phyloP scores from a whole-genome alignment of 305 asterid genomes.

The Fraxinus paxiana region DNA sequence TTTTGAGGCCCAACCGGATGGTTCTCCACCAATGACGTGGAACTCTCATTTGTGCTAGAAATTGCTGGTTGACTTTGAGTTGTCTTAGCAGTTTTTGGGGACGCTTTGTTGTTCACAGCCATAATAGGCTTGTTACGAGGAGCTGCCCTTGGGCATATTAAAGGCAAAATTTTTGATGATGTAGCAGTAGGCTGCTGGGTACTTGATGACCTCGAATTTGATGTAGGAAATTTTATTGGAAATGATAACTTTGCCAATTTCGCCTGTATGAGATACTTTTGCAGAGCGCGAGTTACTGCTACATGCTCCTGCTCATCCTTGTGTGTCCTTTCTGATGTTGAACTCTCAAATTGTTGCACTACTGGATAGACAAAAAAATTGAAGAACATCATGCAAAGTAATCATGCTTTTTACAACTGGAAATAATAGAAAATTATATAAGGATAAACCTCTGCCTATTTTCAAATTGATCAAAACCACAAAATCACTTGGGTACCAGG shows the following conservation, averaged over 20 bases:
- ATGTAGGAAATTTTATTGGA: conserved; percentile 30
- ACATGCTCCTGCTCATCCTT: conserved; percentile 40
- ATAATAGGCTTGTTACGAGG: conserved; percentile 31
- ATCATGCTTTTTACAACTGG: neutral
- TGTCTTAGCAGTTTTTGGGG: conserved; percentile 23
- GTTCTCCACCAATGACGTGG: conserved; percentile 25
- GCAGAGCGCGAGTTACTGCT: conserved; percentile 30
- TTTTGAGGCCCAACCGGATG: conserved; percentile 37
- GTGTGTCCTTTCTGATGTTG: conserved; percentile 8
- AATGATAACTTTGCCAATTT: conserved; percentile 21
- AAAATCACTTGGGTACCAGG: neutral
- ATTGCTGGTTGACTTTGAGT: conserved; percentile 30
- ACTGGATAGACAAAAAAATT: conserved; percentile 20
- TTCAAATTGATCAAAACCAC: neutral
- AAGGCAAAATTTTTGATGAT: conserved; percentile 44
- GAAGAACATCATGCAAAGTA: neutral
- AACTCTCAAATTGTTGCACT: conserved; percentile 28
- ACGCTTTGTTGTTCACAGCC: conserved; percentile 18
- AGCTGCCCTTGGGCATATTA: conserved; percentile 40
- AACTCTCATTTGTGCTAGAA: conserved; percentile 26
- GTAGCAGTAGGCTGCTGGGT: conserved; percentile 32
- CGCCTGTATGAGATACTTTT: conserved; percentile 25
- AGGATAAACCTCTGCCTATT: neutral
- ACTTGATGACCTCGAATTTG: conserved; percentile 28
- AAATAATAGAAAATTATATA: neutral